Conservation (phyloP, 139 green algal species). For the Coelastrella sp. region DNA sequence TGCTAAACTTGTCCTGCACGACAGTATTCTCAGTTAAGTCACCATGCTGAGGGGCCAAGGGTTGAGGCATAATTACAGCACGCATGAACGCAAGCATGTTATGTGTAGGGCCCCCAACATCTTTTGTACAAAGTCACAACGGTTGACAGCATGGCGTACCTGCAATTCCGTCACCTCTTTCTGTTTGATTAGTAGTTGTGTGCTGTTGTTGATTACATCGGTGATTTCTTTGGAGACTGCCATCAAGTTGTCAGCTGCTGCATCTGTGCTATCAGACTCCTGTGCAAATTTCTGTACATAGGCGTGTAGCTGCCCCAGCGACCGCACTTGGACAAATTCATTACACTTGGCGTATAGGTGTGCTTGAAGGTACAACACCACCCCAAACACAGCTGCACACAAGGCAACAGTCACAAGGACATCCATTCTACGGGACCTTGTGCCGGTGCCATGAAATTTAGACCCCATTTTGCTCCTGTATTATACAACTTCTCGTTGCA, state of each 20-base stretch:
- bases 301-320: slow-evolving; percentile 1
- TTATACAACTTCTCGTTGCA: too few relatives aligned
- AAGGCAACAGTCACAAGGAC: background rate
- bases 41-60: background rate
- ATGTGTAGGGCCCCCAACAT: background rate
- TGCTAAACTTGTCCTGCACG: background rate
- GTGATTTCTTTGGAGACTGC: background rate
- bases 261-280: background rate
- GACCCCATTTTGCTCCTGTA: too few relatives aligned
- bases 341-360: background rate
- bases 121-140: background rate
- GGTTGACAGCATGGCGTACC: background rate
- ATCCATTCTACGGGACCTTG: slow-evolving; percentile 7
- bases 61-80: background rate
- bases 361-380: background rate
- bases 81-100: background rate
- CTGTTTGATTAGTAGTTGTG: background rate
- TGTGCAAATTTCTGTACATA: background rate
- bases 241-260: slow-evolving; percentile 18
- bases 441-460: too few relatives aligned
- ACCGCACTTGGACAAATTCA: background rate
- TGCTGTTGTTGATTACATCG: background rate
- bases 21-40: background rate
- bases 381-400: background rate
- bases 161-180: background rate